A percentile compares a stretch with the other conserved stretches of the same genome.
Evolutionary conservation across 208 protist genomes (phyloP).

Genomic region (Crithidia mellificae): DNA sequence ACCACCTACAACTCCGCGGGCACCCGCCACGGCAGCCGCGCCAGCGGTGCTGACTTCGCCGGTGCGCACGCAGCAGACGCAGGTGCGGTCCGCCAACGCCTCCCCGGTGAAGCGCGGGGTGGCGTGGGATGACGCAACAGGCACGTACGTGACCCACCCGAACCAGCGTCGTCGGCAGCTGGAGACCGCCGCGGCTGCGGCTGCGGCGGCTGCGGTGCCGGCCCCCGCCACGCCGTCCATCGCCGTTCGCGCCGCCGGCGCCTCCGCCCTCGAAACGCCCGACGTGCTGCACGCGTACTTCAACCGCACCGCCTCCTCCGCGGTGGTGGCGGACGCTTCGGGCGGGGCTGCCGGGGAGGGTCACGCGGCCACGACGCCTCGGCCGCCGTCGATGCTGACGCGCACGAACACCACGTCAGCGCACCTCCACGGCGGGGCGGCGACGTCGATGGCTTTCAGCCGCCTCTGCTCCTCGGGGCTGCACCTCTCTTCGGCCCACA

Average conservation of each 20-base stretch:
- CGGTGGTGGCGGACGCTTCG: background rate
- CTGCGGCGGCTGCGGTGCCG: background rate
- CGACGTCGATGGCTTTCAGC: constrained; percentile 1
- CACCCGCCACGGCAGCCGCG: background rate
- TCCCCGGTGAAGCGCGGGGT: constrained; percentile 28
- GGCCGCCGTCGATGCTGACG: background rate
- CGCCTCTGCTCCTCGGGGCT: constrained; percentile 27
- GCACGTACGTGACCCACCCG: constrained; percentile 33
- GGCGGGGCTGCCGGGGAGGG: no score
- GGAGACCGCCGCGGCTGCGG: background rate
- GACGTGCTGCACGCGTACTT: constrained; percentile 28
- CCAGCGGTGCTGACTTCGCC: background rate
- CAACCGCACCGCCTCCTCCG: constrained; percentile 16
- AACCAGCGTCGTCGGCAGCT: constrained; percentile 30
- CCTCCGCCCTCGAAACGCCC: constrained; percentile 18
- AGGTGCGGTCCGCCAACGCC: background rate
- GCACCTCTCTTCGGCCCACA: constrained; percentile 1
- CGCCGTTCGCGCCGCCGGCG: constrained; percentile 2
- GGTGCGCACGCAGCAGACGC: background rate
- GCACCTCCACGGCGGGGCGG: background rate
- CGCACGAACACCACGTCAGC: constrained; percentile 14
- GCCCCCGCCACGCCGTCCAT: background rate
- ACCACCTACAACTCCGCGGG: no score
- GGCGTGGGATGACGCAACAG: constrained; percentile 29
- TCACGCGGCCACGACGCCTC: background rate